Evolutionary conservation across 768 basidiomycete species (phyloP).

Genomic region (Daedalea quercina): DNA sequence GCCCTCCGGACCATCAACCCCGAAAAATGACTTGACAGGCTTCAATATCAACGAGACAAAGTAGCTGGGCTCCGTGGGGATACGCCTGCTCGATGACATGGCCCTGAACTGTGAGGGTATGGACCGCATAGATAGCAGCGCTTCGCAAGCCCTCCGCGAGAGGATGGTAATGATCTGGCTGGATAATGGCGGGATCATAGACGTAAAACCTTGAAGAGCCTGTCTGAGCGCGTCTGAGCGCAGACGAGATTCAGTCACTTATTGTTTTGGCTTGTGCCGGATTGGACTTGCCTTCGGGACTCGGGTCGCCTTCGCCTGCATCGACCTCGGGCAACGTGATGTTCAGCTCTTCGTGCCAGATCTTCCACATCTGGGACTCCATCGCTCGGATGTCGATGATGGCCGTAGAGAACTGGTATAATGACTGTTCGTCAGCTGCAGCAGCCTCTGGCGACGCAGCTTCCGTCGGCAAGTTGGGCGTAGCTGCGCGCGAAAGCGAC

Average conservation of each 20-base stretch:
- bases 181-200: conserved; percentile 52
- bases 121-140: conserved; percentile 75
- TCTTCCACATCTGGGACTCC: conserved; percentile 38
- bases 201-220: conserved; percentile 41
- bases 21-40: conserved; percentile 74
- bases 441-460: conserved; percentile 44
- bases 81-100: conserved; percentile 59
- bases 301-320: conserved; percentile 25
- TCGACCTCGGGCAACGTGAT: conserved; percentile 44
- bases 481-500: conserved; percentile 39
- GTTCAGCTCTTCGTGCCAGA: conserved; percentile 69
- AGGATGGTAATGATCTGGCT: conserved; percentile 65
- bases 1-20: conserved; percentile 47
- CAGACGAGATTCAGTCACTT: background rate
- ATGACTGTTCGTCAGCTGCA: conserved; percentile 54
- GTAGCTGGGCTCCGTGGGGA: conserved; percentile 76
- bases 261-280: background rate
- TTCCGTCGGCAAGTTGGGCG: conserved; percentile 45
- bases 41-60: conserved; percentile 79
- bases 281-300: conserved; percentile 44
- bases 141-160: conserved; percentile 76
- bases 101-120: conserved; percentile 90
- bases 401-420: conserved; percentile 60
- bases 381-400: conserved; percentile 64
- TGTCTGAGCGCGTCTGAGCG: conserved; percentile 48